phyloP scores from a whole-genome alignment of 2,329 filamentous ascomycete species.

The Cercospora janseana region DNA sequence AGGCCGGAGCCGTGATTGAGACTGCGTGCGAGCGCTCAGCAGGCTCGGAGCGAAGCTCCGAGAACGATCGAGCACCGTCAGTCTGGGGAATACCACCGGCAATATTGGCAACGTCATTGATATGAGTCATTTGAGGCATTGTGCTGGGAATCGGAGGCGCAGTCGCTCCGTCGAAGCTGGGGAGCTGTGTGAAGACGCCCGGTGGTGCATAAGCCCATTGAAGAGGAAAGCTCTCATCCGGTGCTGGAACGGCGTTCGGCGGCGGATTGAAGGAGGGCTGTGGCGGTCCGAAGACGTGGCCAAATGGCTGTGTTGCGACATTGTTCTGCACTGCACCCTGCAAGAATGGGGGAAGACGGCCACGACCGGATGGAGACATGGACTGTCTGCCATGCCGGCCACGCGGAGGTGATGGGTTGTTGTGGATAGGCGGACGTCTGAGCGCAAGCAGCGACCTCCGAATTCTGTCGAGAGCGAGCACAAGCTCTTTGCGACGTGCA shows the following conservation, averaged over 20 bases:
- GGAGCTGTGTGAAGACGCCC: slow-evolving; percentile 30
- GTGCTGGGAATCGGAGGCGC: slow-evolving; percentile 20
- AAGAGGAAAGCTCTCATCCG: slow-evolving; percentile 27
- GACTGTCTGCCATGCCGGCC: slow-evolving; percentile 25
- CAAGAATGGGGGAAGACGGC: slow-evolving; percentile 27
- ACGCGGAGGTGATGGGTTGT: slow-evolving; percentile 30
- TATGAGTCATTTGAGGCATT: neutral
- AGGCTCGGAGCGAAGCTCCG: slow-evolving; percentile 26
- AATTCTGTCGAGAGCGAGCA: slow-evolving; percentile 36
- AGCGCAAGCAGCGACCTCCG: slow-evolving; percentile 39
- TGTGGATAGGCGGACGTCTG: slow-evolving; percentile 28
- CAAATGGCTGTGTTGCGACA: neutral
- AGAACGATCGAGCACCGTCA: slow-evolving; percentile 29
- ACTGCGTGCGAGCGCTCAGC: slow-evolving; percentile 33
- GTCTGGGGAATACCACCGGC: slow-evolving; percentile 26
- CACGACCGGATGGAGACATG: slow-evolving; percentile 27
- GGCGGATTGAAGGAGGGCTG: slow-evolving; percentile 17
- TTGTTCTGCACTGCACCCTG: slow-evolving; percentile 17
- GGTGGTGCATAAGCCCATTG: slow-evolving; percentile 27
- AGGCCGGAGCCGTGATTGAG: slow-evolving; percentile 37
- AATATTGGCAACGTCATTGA: neutral
- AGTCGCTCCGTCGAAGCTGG: slow-evolving; percentile 35
- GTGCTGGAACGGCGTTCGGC: slow-evolving; percentile 21
- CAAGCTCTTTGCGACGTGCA: slow-evolving; percentile 36
- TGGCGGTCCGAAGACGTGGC: slow-evolving; percentile 18